Percentiles rank a stretch among this genome's conserved stretches.
Evolutionary conservation across 768 basidiomycete species (phyloP).

Genomic region (Kwoniella sp.): DNA sequence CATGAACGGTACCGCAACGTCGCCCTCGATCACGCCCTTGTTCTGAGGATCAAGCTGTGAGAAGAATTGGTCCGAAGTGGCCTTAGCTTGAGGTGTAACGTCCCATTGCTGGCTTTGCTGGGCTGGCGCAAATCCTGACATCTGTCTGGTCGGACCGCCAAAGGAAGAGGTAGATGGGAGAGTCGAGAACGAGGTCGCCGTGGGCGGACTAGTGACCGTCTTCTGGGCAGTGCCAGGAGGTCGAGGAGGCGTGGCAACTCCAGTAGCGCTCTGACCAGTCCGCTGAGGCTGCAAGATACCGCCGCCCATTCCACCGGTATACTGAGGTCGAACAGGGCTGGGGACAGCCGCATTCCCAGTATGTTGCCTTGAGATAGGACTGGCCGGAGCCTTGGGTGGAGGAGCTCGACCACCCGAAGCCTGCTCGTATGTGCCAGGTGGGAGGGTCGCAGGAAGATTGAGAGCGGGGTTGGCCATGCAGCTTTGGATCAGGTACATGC

Average conservation of each 20-base stretch:
- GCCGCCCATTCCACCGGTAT: slow-evolving; percentile 33
- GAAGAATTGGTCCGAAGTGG: slow-evolving; percentile 75
- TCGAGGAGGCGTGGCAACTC: slow-evolving; percentile 43
- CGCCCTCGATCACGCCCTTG: slow-evolving; percentile 83
- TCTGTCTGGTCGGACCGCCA: slow-evolving; percentile 21
- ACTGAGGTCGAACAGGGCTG: slow-evolving; percentile 38
- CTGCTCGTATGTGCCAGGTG: slow-evolving; percentile 82
- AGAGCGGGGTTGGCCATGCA: slow-evolving; percentile 77
- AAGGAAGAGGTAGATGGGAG: slow-evolving; percentile 25
- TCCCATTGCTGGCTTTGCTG: slow-evolving; percentile 66
- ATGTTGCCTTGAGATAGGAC: slow-evolving; percentile 65
- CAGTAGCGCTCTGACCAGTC: slow-evolving; percentile 61
- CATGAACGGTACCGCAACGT: slow-evolving; percentile 94
- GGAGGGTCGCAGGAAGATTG: slow-evolving; percentile 72
- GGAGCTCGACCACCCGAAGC: slow-evolving; percentile 59
- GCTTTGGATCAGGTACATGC: slow-evolving; percentile 95
- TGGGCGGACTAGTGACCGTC: slow-evolving; percentile 25
- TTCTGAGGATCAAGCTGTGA: slow-evolving; percentile 74
- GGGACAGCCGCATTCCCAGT: slow-evolving; percentile 42
- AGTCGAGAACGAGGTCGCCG: slow-evolving; percentile 23
- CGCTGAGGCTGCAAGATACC: slow-evolving; percentile 45
- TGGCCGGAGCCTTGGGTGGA: slow-evolving; percentile 30
- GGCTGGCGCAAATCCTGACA: slow-evolving; percentile 14
- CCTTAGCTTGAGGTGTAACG: slow-evolving; percentile 77
- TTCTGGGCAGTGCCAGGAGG: slow-evolving; percentile 20